Conservation (phyloP, 768 basidiomycete species). For the Pleurotus djamor region DNA sequence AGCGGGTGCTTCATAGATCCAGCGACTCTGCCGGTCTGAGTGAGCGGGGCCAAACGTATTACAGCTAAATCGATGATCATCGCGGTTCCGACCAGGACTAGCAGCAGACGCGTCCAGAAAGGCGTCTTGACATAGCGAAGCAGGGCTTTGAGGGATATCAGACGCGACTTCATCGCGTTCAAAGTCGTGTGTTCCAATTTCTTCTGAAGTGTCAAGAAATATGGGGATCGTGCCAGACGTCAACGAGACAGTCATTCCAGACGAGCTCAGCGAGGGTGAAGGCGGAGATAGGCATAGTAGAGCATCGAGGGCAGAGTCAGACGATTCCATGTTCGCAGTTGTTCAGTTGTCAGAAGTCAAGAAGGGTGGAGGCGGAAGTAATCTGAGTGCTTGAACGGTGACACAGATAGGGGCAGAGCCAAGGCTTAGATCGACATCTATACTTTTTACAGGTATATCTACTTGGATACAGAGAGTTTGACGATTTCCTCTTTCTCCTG, state of each 20-base stretch:
- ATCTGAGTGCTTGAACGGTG: too few species aligned
- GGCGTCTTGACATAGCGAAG: too few species aligned
- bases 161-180: neutral
- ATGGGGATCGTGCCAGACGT: constrained; percentile 55
- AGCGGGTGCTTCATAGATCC: neutral
- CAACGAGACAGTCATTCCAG: constrained; percentile 27
- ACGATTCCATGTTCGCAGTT: constrained; percentile 8
- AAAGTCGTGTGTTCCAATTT: neutral
- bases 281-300: constrained; percentile 37
- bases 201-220: constrained; percentile 20
- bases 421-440: too few species aligned
- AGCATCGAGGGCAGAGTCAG: constrained; percentile 38
- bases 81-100: neutral
- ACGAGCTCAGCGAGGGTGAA: constrained; percentile 44
- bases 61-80: neutral
- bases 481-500: constrained; percentile 26
- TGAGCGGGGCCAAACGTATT: neutral
- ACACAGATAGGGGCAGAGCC: too few species aligned
- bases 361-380: too few species aligned
- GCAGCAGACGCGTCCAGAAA: too few species aligned
- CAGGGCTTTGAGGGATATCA: too few species aligned
- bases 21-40: neutral
- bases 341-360: constrained; percentile 10
- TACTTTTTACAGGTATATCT: too few species aligned
- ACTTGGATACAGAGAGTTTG: neutral